Percentiles rank a stretch among this genome's conserved stretches.
Conservation (phyloP, 257 asterid species). For the Solanum megistacrolobum region DNA sequence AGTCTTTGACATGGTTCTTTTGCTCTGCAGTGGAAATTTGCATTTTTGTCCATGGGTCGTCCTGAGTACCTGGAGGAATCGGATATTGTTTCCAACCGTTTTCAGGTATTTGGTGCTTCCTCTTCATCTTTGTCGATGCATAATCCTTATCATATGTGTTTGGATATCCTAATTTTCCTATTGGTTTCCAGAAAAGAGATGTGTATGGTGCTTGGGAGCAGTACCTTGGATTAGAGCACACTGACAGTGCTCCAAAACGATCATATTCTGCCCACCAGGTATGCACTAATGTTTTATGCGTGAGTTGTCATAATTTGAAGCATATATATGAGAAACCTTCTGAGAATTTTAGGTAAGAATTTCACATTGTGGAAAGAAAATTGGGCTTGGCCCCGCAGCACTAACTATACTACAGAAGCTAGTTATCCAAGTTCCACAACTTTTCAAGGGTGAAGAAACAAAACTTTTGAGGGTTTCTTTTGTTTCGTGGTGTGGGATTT, state of each 20-base stretch:
- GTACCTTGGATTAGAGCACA: conserved; percentile 64
- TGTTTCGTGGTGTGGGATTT: background rate
- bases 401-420: background rate
- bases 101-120: conserved; percentile 32
- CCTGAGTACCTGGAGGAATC: conserved; percentile 60
- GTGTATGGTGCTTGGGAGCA: conserved; percentile 70
- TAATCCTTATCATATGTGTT: background rate
- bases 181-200: conserved; percentile 45
- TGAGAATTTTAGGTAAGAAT: background rate
- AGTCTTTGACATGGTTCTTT: background rate
- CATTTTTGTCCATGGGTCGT: conserved; percentile 54
- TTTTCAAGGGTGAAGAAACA: background rate
- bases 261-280: conserved; percentile 59
- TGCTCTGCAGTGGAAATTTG: conserved; percentile 56
- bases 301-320: background rate
- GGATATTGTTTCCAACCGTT: conserved; percentile 42
- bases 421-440: background rate
- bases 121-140: background rate
- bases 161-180: conserved; percentile 1
- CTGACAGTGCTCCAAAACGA: conserved; percentile 58
- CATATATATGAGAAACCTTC: background rate
- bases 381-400: background rate
- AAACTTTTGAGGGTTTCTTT: background rate
- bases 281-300: background rate
- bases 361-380: background rate